Base-by-base conservation (phyloP, 257 asterid species). In the Cordia subcordata region DNA sequence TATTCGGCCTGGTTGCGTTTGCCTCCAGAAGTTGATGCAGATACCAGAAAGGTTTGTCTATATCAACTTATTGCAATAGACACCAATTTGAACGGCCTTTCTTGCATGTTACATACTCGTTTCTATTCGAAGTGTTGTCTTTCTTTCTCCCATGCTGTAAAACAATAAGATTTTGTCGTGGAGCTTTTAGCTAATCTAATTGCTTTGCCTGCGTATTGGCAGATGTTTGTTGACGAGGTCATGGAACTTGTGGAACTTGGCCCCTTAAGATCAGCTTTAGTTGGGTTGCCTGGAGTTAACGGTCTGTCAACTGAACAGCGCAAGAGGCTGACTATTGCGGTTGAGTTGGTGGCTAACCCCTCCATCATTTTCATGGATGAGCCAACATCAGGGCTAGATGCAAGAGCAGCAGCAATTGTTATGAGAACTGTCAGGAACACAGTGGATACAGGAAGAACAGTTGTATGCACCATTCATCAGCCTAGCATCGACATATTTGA, bases 341-440 rank as follows among this genome's bases (percentile, higher is more conserved):
- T 90, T 17, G 98, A 90, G 67, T 90, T 90, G 0, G 98, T 85
- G 35, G 98, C 96, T 22, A 90, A 90, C 50, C 98, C 98, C 4
- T 87, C 96, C 21, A 87, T 90, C 38, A 90, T 90, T 58, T 87
- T 90, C 79, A 83, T 90, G 97, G 97, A 90, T 47, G 97, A 90
- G 77, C 97, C 97, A 32, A 90, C 98, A 11, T 85, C 96, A 0
- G 98, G 95, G 53, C 90, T 90, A 20, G 98, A 90, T 71, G 98
- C 98, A 14, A 73, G 98, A 45, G 96, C 98, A 8, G 98, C 98
- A 65, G 98, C 96, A 8, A 87, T 90, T 16, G 96, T 90, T 14
- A 90, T 90, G 98, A 87, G 98, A 68, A 87, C 98, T 0, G 95
- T 87, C 39, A 80, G 95, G 57, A 90, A 90, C 78, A 90, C 98